Percentiles rank a stretch among this genome's conserved stretches.
Conservation (phyloP, 2,329 filamentous ascomycete genomes). For the Corniculantispora saksenae region DNA sequence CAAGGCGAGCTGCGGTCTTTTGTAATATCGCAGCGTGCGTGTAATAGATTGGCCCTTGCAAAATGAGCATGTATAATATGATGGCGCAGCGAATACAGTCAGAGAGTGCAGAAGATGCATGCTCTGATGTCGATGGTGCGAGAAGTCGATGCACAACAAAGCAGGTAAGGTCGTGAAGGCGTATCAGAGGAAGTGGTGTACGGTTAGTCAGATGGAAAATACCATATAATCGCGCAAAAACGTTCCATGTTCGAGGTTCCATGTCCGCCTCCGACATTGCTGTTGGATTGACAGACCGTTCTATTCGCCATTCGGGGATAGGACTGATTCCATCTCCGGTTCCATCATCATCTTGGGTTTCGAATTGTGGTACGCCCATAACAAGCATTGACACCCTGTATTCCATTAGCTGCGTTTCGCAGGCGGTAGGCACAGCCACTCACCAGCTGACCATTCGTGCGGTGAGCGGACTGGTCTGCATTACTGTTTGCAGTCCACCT, state of each 20-base stretch:
- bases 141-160: conserved; percentile 55
- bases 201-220: conserved; percentile 40
- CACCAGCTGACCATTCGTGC: conserved; percentile 58
- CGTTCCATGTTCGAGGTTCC: conserved; percentile 36
- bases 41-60: conserved; percentile 18
- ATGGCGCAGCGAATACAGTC: conserved; percentile 7
- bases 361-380: conserved; percentile 53
- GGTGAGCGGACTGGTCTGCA: conserved; percentile 51
- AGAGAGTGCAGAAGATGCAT: not conserved
- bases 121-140: not conserved
- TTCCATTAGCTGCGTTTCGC: not conserved
- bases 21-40: not conserved
- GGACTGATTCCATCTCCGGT: conserved; percentile 50
- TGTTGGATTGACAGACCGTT: conserved; percentile 11
- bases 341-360: conserved; percentile 50
- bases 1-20: not conserved
- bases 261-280: conserved; percentile 30
- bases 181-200: conserved; percentile 37
- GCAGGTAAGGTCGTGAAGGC: conserved; percentile 56
- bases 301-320: conserved; percentile 48
- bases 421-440: conserved; percentile 22
- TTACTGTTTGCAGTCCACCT: conserved; percentile 51
- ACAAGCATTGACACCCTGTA: conserved; percentile 60
- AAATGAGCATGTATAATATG: conserved; percentile 10
- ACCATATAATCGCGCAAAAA: conserved; percentile 44